Evolutionary conservation across 352 stramenopile species (phyloP).

Genomic region (Globisporangium spiculum): DNA sequence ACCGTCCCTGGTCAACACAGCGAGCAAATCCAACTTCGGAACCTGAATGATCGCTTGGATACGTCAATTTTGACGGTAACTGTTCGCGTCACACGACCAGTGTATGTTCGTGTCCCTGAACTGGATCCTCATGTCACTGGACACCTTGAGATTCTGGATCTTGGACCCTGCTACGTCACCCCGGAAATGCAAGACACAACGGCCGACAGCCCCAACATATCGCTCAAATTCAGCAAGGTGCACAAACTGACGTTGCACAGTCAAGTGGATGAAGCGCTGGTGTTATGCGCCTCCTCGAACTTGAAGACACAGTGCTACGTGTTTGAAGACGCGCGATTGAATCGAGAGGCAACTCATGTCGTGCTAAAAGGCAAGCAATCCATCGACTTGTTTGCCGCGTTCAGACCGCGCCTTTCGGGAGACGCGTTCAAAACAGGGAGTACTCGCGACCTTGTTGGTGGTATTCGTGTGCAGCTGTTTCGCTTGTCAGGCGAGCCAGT

Average conservation of each 20-base stretch:
- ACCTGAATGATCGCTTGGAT: constrained; percentile 80
- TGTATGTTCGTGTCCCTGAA: constrained; percentile 84
- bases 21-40: constrained; percentile 79
- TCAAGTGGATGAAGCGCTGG: constrained; percentile 70
- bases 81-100: constrained; percentile 67
- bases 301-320: constrained; percentile 89
- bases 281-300: constrained; percentile 83
- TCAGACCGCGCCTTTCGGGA: constrained; percentile 71
- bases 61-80: constrained; percentile 63
- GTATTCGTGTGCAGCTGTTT: constrained; percentile 87
- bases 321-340: constrained; percentile 69
- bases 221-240: constrained; percentile 83
- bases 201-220: constrained; percentile 69
- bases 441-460: constrained; percentile 76
- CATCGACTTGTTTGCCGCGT: constrained; percentile 75
- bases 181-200: constrained; percentile 81
- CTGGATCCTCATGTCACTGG: constrained; percentile 76
- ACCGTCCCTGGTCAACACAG: constrained; percentile 62
- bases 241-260: constrained; percentile 82
- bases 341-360: constrained; percentile 75
- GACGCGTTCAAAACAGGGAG: constrained; percentile 82
- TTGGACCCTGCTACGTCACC: constrained; percentile 83
- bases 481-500: constrained; percentile 17
- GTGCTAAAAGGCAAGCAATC: constrained; percentile 58
- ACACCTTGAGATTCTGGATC: constrained; percentile 65